Percentiles rank a stretch among this genome's conserved stretches.
Evolutionary conservation across 148 eudicot genomes (phyloP).

Genomic region (Cornus suecica): DNA sequence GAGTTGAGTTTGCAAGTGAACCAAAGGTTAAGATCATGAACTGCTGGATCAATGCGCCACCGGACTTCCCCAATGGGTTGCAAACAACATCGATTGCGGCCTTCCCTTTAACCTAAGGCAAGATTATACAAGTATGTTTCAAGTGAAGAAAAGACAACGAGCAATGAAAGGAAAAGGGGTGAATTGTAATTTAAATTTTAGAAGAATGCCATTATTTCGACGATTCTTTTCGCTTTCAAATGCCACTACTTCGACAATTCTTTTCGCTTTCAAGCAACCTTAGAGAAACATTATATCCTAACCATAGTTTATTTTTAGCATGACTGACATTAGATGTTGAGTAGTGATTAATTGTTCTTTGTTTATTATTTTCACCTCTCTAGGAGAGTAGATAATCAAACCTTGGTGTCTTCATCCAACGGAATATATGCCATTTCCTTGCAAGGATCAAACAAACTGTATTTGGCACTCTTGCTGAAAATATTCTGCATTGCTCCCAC

Average conservation of each 20-base stretch:
- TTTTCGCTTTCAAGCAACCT: neutral
- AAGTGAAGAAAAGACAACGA: neutral
- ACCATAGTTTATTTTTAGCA: neutral
- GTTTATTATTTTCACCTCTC: neutral
- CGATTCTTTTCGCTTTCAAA: neutral
- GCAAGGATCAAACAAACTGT: constrained; percentile 98
- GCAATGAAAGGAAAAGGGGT: neutral
- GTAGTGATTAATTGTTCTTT: neutral
- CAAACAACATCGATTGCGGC: constrained; percentile 98
- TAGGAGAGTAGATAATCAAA: constrained; percentile 19
- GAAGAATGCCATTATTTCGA: neutral
- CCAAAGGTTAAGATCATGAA: constrained; percentile 98
- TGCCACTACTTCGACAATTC: neutral
- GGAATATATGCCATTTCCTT: constrained; percentile 99
- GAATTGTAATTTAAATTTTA: neutral
- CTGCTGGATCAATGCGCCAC: constrained; percentile 96
- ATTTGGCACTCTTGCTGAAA: constrained; percentile 98
- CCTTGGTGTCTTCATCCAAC: constrained; percentile 99
- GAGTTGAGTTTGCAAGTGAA: constrained; percentile 95
- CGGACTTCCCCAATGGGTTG: constrained; percentile 98
- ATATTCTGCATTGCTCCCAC: constrained; percentile 98
- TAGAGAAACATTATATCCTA: neutral
- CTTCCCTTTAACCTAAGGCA: constrained; percentile 82
- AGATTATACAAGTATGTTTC: neutral
- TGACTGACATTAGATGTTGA: neutral